Conservation (phyloP, 2,329 filamentous ascomycete genomes). For the Xylariales sp. region DNA sequence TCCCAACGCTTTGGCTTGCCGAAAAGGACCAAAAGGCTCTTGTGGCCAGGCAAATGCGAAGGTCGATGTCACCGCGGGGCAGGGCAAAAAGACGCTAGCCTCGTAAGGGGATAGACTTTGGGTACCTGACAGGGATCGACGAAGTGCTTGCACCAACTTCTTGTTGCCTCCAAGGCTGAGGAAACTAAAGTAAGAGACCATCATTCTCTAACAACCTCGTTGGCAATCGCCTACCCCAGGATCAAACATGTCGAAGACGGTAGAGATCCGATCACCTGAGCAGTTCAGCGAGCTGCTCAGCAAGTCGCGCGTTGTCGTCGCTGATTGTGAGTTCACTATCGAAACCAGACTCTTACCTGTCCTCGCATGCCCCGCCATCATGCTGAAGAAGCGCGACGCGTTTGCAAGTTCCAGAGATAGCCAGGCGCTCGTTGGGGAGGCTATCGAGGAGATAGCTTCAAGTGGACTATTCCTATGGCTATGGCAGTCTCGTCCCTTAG, state of each 20-base stretch:
- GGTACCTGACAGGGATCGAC: slow-evolving; percentile 10
- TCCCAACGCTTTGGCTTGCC: too few relatives aligned
- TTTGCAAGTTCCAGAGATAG: too few relatives aligned
- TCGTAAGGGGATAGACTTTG: background rate
- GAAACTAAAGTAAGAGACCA: too few relatives aligned
- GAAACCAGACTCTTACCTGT: slow-evolving; percentile 1
- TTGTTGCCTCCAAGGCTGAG: too few relatives aligned
- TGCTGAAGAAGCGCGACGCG: too few relatives aligned
- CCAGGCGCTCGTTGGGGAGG: too few relatives aligned
- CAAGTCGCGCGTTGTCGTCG: slow-evolving; percentile 74
- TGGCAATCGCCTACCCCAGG: too few relatives aligned
- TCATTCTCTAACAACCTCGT: too few relatives aligned
- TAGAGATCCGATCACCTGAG: slow-evolving; percentile 47
- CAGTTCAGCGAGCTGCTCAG: slow-evolving; percentile 67
- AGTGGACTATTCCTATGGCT: too few relatives aligned
- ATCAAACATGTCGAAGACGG: slow-evolving; percentile 40
- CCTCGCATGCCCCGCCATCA: slow-evolving; percentile 23
- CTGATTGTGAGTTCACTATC: slow-evolving; percentile 67
- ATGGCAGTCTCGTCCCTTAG: too few relatives aligned
- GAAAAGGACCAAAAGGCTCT: too few relatives aligned
- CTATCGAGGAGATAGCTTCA: too few relatives aligned
- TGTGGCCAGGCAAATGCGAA: background rate
- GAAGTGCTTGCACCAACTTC: slow-evolving; percentile 6
- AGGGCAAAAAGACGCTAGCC: slow-evolving; percentile 4
- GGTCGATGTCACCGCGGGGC: slow-evolving; percentile 8